Evolutionary conservation across 2,329 filamentous ascomycete genomes (phyloP), one percentile per base, ranked within the genome.

Genomic region (Chaetomium strumarium): DNA sequence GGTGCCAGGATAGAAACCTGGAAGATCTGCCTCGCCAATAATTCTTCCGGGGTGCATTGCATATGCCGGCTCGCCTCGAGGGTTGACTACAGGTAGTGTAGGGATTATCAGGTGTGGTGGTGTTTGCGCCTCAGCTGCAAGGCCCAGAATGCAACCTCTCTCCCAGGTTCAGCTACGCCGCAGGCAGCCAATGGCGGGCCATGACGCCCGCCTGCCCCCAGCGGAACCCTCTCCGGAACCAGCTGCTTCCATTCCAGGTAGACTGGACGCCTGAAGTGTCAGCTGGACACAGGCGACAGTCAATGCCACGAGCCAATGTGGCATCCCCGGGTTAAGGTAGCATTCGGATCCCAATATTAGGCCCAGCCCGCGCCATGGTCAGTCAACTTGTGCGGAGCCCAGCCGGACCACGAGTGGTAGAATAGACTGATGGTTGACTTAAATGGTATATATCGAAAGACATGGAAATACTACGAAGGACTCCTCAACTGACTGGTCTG

Each of bases 141-240:
- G 37, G 52, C 31, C 40, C 34, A n/a, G 16, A 36, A 49, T 53
- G 44, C 41, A 48, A 50, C 48, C n/a, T n/a, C n/a, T 48, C 39
- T 30, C 44, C 17, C 17, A 11, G n/a, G 41, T 37, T 53, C 50
- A 55, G 46, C 53, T 52, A 16, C 33, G 42, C 40, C 24, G 13
- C 19, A 46, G 40, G 46, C 38, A 47, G 30, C 49, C 49, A 50
- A 48, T 46, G 19, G 12, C 30, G 24, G 24, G 7, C 24, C 7
- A 24, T 24, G 24, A 24, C 24, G 34, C 20, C 34, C 16, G 6
- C 47, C 34, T 31, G 6, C 30, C 39, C 44, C 33, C 31, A 12
- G 37, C 41, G 29, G 42, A 20, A 41, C 1, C 10, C 14, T 34
- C 19, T 29, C 30, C 51, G 46, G 51, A 20, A 46, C 12, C 29